A percentile compares a stretch with the other conserved stretches of the same genome.
These are phyloP conservation scores for Cladophialophora immunda DNA, from an alignment of 2,329 filamentous ascomycete genomes.

Conservation along the genomic window DNA sequence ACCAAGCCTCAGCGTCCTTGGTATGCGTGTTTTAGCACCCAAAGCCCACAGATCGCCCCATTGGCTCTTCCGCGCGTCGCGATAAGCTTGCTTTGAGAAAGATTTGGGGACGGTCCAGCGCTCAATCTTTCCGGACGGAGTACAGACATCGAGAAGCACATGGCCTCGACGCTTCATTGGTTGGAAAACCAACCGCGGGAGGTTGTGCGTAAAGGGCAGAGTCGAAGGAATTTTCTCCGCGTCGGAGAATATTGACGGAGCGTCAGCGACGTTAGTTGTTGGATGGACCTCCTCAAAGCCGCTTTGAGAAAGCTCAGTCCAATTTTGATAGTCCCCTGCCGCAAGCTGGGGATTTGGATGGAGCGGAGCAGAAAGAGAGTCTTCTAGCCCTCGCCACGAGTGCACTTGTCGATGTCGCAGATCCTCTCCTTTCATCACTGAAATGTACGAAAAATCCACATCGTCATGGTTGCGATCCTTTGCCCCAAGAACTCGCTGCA, in stretches of 20 bases:
- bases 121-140: conserved; percentile 82
- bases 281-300: conserved; percentile 37
- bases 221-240: conserved; percentile 56
- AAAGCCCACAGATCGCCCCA: conserved; percentile 98
- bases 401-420: conserved; percentile 52
- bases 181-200: conserved; percentile 80
- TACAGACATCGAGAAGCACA: conserved; percentile 90
- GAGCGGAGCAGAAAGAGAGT: conserved; percentile 33
- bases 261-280: conserved; percentile 23
- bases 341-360: conserved; percentile 21
- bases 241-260: conserved; percentile 35
- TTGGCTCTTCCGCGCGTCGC: conserved; percentile 84
- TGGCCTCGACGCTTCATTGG: conserved; percentile 90
- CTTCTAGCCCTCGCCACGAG: conserved; percentile 34
- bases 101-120: conserved; percentile 91
- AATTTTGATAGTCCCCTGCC: conserved; percentile 26
- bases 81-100: conserved; percentile 82
- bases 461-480: conserved; percentile 84
- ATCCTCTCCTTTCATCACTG: conserved; percentile 79
- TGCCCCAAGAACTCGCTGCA: conserved; percentile 76
- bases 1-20: conserved; percentile 62
- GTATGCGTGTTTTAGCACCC: conserved; percentile 84
- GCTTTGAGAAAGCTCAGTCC: conserved; percentile 25
- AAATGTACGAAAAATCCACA: conserved; percentile 87
- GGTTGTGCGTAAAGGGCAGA: conserved; percentile 44